Base-by-base conservation (phyloP, 2,329 filamentous ascomycete genomes). In the Chrysosporium keratinophilum region DNA sequence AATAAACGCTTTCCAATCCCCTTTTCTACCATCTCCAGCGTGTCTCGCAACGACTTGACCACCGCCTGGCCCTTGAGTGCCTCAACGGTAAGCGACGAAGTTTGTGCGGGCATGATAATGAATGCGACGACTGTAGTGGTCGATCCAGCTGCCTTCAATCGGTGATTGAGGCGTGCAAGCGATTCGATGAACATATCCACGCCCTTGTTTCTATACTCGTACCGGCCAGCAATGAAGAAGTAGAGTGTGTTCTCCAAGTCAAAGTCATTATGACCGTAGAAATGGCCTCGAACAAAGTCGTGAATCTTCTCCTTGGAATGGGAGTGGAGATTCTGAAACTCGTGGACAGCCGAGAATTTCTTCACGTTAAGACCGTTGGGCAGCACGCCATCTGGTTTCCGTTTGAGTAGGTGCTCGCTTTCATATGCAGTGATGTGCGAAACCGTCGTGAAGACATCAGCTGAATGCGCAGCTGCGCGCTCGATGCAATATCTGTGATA, bases 141-240 rank as follows among this genome's bases (percentile, higher is more conserved):
- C 62, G 88, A 95, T 47, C 88, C 88, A 6, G 83, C 73, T 50
- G 73, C 73, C 79, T 97, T 97, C 66, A 98, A 81, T 39, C 86
- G 82, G 75, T 97, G 90, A 73, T 98, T 98, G 64, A 98, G 75
- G 42, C 93, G 87, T 28, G 93, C 93, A 58, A 98, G 76, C 2
- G 90, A 93, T 72, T 98, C 93, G 62, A 98, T 95, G 71, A 97
- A 98, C 93, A 98, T 97, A 71, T 98, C 93, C 9, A 96, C 91
- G 65, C 93, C 93, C 74, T 98, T 98, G 68, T 98, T 98, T 60
- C 93, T 79, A 78, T 91, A 98, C 71, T 98, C 93, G 66, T 98
- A 98, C 58, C 93, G 86, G 56, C 93, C 93, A 5, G 93, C 87
- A 2, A 90, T 98, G 76, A 98, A 98, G 73, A 97, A 85, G 73